phyloP scores from a whole-genome alignment of 352 stramenopile genomes.

The Phytophthora uliginosa region DNA sequence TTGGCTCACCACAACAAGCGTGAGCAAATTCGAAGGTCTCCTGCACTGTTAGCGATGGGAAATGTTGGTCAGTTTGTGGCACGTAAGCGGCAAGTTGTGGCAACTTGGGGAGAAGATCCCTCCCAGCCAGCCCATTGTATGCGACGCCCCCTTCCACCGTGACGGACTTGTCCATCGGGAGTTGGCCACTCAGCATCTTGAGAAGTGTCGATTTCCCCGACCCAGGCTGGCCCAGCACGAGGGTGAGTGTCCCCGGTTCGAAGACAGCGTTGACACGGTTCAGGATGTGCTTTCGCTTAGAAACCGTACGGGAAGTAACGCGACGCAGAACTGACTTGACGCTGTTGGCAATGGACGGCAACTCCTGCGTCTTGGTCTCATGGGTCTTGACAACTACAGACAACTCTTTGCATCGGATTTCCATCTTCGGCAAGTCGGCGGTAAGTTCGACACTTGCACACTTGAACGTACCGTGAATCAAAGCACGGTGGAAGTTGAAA shows the following conservation, averaged over 20 bases:
- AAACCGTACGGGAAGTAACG: neutral
- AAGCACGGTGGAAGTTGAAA: neutral
- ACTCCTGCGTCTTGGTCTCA: conserved; percentile 3
- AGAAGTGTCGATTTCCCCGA: conserved; percentile 44
- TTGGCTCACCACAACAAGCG: conserved; percentile 34
- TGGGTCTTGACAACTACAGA: conserved; percentile 27
- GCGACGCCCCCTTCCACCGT: conserved; percentile 32
- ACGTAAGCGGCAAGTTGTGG: conserved; percentile 49
- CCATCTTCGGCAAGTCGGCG: conserved; percentile 21
- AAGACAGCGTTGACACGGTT: conserved; percentile 38
- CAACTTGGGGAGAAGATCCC: conserved; percentile 32
- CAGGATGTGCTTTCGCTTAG: conserved; percentile 5
- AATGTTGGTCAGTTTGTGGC: conserved; percentile 75
- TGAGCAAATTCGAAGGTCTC: conserved; percentile 84
- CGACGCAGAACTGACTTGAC: conserved; percentile 21
- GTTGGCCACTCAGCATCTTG: conserved; percentile 46
- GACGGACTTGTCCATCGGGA: conserved; percentile 43
- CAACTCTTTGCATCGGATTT: conserved; percentile 45
- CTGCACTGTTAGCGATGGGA: conserved; percentile 86
- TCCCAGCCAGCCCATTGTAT: conserved; percentile 38
- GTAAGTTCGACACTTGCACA: neutral
- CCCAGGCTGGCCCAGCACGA: conserved; percentile 20
- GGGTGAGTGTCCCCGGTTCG: conserved; percentile 33
- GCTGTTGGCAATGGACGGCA: conserved; percentile 38
- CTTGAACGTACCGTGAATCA: neutral